Evolutionary conservation across 257 asterid genomes (phyloP).

Genomic region (Jaltomata sinuosa): DNA sequence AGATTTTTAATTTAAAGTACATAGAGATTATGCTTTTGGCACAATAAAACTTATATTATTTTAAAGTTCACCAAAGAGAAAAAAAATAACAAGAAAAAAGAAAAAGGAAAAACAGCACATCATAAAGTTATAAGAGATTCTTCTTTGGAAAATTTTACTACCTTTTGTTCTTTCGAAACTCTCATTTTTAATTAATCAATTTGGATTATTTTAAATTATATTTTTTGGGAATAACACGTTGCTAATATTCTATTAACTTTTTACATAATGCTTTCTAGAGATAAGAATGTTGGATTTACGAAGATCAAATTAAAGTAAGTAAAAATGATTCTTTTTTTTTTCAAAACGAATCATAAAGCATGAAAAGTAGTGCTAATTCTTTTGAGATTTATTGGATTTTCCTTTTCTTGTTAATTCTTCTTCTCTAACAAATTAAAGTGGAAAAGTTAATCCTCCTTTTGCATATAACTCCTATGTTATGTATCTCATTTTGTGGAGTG

Average conservation of each 20-base stretch:
- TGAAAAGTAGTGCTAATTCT: constrained; percentile 49
- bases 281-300: constrained; percentile 54
- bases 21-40: constrained; percentile 29
- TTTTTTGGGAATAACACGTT: constrained; percentile 9
- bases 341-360: constrained; percentile 50
- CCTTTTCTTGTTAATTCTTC: constrained; percentile 8
- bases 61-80: not conserved
- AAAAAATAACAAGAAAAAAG: not conserved
- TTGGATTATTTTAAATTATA: not conserved
- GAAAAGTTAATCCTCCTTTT: constrained; percentile 23
- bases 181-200: not conserved
- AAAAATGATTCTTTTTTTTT: constrained; percentile 32
- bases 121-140: constrained; percentile 29
- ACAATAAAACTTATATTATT: not conserved
- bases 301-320: constrained; percentile 28
- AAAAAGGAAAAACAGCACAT: not conserved
- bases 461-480: constrained; percentile 23
- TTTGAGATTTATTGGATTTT: constrained; percentile 26
- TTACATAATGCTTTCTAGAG: constrained; percentile 41
- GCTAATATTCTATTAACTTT: constrained; percentile 16
- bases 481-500: too few relatives aligned
- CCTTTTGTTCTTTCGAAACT: not conserved
- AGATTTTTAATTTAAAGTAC: constrained; percentile 33
- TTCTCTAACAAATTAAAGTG: constrained; percentile 3
- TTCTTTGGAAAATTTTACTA: constrained; percentile 7